These are phyloP conservation scores for Podosphaera xanthii DNA, from an alignment of 2,329 filamentous ascomycete species.

Conservation along the genomic window DNA sequence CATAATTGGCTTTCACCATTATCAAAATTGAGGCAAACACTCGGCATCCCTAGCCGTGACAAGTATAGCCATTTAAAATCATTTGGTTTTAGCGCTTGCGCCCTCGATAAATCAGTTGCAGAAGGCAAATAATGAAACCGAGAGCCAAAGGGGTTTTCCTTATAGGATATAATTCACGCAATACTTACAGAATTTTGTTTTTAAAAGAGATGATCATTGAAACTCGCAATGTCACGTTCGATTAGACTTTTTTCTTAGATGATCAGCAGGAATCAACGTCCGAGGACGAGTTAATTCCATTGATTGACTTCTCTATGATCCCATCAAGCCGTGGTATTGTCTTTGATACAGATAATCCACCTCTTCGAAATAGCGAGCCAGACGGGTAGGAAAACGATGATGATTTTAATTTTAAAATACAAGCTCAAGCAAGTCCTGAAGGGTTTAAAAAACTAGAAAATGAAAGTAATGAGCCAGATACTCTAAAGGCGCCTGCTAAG, in stretches of 20 bases:
- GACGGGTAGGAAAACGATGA: too few species aligned
- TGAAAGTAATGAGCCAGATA: too few species aligned
- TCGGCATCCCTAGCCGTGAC: background rate
- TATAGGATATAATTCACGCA: background rate
- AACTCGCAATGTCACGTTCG: background rate
- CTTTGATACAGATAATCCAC: background rate
- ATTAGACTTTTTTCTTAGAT: background rate
- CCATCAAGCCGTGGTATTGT: background rate
- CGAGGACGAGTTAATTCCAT: background rate
- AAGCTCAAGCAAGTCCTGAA: too few species aligned
- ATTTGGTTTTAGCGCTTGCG: background rate
- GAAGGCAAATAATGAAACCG: background rate
- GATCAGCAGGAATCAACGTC: background rate
- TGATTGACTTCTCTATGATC: background rate
- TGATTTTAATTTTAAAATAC: background rate
- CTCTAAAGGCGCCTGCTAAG: too few species aligned
- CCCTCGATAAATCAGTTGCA: background rate
- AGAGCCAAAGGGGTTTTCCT: background rate
- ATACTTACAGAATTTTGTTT: background rate
- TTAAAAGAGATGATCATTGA: background rate
- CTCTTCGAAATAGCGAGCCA: too few species aligned
- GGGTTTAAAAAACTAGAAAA: too few species aligned
- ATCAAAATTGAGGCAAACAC: too few species aligned
- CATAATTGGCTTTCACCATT: too few species aligned
- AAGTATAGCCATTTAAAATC: background rate